Evolutionary conservation across 345 rosid genomes (phyloP), one percentile per base, ranked within the genome.

Genomic region (Syzygium aqueum): DNA sequence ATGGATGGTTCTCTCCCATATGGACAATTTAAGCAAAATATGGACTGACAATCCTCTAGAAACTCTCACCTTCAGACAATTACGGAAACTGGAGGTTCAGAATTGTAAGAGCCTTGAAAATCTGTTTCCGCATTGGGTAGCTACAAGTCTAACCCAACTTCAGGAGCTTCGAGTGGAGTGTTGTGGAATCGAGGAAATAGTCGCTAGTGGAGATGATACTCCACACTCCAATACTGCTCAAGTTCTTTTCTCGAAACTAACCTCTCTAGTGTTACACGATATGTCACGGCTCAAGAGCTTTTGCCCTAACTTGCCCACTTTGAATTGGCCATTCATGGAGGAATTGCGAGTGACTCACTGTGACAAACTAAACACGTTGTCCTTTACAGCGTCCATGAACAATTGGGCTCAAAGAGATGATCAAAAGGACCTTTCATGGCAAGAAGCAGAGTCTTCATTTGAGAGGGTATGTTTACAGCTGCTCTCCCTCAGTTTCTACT

Each of bases 11-110:
- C 25, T 67, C 78, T 67, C 46, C 6, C 46, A 67, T 1, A 17
- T 67, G 13, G 78, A 67, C 46, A 67, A 67, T 33, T 16, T 67
- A 30, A 30, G 43, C 78, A 67, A 67, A 67, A 16, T 67, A 67
- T 67, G 78, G 78, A 2, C 12, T 4, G 43, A 4, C 2, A 0
- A 0, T 67, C 23, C 78, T 67, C 78, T 7, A 67, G 78, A 67
- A 67, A 67, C 22, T 67, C 78, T 67, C 78, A 67, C 43, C 1
- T 30, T 16, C 30, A n/a, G 78, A 30, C 23, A 8, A 30, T 16
- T 67, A 0, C 0, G 1, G 43, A 0, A 3, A 67, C 3, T 67
- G 13, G 2, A 0, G 1, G 6, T 16, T 16, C 43, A 3, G 0
- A 67, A 67, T 2, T 67, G 43, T 7, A 0, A 0, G 77, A 30